Base-by-base conservation (phyloP, 257 asterid genomes). In the Primulina tabacum region DNA sequence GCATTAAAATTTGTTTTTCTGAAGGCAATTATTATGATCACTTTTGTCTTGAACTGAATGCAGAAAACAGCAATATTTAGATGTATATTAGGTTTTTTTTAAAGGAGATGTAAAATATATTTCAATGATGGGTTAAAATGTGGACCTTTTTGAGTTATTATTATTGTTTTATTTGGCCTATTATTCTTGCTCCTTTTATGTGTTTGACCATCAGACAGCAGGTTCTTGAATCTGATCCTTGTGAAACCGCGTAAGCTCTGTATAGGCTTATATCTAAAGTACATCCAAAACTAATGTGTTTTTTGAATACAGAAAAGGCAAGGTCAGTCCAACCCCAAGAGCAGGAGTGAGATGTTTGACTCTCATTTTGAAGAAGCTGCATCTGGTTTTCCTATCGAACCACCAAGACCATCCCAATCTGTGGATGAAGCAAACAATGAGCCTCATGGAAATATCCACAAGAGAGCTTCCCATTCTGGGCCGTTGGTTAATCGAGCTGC, bases 321-420 rank as follows among this genome's bases (percentile, higher is more conserved):
- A 24, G 82, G 85, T 53, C 95, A 89, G 68, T 68, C 95, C 60
- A 91, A 80, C 84, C 76, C 91, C 64, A 94, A 87, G 84, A 90
- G 99, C 88, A 84, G 99, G 84, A 94, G 97, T 73, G 99, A 94
- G 83, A 89, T 90, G 88, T 94, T 90, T 86, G 89, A 66, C 77
- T 82, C 99, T 75, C 95, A 90, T 68, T 95, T 83, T 0, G 99
- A 90, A 77, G 96, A 93, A 70, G 90, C 77, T 66, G 96, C 97
- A 55, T 89, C 97, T 16, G 97, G 97, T 76, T 90, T 93, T 73
- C 99, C 97, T 12, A 91, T 94, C 58, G 96, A 94, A 68, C 99
- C 97, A 16, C 99, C 96, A 11, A 78, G 95, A 73, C 94, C 92
- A 56, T 82, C 96, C 50, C 90, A 89, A 68, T 83, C 79, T 30